Evolutionary conservation across 176 grass and related monocot genomes (phyloP).

Genomic region (Thinopyrum elongatum): DNA sequence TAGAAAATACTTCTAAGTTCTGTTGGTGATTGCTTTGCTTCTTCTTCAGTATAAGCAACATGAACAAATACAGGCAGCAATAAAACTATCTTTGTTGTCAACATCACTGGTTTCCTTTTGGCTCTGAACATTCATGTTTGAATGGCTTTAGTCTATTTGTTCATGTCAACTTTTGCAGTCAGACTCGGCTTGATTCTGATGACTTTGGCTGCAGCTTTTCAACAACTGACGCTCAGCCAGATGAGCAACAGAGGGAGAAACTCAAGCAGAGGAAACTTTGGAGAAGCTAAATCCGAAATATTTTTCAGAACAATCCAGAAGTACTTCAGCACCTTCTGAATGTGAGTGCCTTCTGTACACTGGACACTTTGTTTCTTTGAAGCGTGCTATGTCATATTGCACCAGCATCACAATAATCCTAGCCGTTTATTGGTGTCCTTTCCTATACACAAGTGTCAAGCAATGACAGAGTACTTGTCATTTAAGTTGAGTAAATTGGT

Average conservation of each 20-base stretch:
- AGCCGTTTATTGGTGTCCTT: background rate
- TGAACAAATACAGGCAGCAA: slow-evolving; percentile 1
- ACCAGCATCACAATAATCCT: background rate
- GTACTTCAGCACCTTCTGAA: slow-evolving; percentile 24
- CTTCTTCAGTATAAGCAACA: background rate
- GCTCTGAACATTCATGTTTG: background rate
- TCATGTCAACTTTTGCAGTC: slow-evolving; percentile 52
- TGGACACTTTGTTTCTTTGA: background rate
- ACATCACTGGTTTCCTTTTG: background rate
- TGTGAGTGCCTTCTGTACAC: background rate
- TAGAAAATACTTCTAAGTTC: background rate
- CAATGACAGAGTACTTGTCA: background rate
- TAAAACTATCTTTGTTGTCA: background rate
- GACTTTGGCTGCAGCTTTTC: slow-evolving; percentile 40
- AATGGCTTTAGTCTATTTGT: slow-evolving; percentile 5
- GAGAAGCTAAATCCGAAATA: slow-evolving; percentile 67
- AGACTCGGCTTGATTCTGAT: slow-evolving; percentile 37
- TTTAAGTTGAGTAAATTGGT: background rate
- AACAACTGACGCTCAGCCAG: slow-evolving; percentile 40
- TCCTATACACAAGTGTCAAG: background rate
- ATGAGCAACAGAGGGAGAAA: slow-evolving; percentile 72
- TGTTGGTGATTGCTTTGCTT: background rate
- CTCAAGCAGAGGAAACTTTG: slow-evolving; percentile 65
- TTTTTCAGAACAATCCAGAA: slow-evolving; percentile 48
- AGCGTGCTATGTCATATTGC: background rate